phyloP scores from a whole-genome alignment of 2,329 filamentous ascomycete species.

The Botrytis porri region DNA sequence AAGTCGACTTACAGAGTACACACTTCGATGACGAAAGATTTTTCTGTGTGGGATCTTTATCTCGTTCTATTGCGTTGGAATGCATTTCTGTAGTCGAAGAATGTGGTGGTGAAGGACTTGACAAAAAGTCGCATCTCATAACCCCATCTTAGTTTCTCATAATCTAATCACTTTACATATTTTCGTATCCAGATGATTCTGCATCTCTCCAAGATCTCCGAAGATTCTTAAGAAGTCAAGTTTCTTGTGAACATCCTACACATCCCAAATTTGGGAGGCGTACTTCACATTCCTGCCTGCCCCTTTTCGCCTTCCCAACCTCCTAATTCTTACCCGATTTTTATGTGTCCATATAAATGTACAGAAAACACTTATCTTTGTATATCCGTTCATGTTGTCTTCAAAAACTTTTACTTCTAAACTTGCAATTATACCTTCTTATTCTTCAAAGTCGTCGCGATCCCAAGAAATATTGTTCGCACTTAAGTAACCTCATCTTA shows the following conservation, averaged over 20 bases:
- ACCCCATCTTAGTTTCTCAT: background rate
- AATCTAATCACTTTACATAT: background rate
- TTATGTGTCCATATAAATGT: background rate
- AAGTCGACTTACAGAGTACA: accelerated
- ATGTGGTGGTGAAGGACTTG: background rate
- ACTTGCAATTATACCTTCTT: background rate
- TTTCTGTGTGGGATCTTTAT: no score
- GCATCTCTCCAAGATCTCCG: no score
- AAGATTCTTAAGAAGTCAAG: background rate
- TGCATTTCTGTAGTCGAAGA: background rate
- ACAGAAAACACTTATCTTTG: background rate
- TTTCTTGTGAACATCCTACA: background rate
- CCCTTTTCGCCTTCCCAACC: background rate
- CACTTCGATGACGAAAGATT: accelerated
- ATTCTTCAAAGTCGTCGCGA: background rate
- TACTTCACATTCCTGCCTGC: background rate
- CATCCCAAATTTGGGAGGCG: background rate
- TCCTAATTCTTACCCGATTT: background rate
- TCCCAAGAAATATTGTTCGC: background rate
- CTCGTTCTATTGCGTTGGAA: background rate
- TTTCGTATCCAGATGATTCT: background rate
- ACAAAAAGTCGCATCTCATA: background rate
- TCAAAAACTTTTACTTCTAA: background rate
- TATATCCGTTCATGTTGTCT: accelerated
- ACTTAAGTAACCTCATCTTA: background rate